Percentiles rank a stretch among this genome's conserved stretches.
phyloP scores from a whole-genome alignment of 2,329 filamentous ascomycete genomes.

The Claviceps capensis region DNA sequence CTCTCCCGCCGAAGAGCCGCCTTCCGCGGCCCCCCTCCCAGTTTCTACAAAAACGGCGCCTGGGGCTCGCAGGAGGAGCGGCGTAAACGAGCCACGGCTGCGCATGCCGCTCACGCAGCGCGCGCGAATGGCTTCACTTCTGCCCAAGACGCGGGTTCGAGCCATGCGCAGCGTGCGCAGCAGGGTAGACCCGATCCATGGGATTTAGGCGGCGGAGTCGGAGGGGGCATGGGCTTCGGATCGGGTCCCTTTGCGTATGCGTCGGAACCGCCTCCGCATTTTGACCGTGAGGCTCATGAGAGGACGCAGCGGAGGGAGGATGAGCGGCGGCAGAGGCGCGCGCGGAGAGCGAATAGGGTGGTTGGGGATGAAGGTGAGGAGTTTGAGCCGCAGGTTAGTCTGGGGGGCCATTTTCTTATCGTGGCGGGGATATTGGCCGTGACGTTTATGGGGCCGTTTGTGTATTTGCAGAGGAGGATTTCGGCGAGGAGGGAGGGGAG shows the following conservation, averaged over 20 bases:
- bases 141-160: background rate
- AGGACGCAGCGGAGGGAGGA: conserved; percentile 58
- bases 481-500: conserved; percentile 17
- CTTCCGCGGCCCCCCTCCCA: conserved; percentile 78
- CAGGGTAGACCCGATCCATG: too few relatives aligned
- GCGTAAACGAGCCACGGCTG: conserved; percentile 37
- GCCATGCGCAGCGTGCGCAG: background rate
- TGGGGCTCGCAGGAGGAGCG: conserved; percentile 56
- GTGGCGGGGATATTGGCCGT: conserved; percentile 33
- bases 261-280: conserved; percentile 46
- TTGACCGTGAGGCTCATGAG: conserved; percentile 60
- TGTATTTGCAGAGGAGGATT: conserved; percentile 25
- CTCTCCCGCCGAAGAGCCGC: conserved; percentile 61
- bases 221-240: conserved; percentile 44
- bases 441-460: conserved; percentile 31
- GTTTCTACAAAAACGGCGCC: conserved; percentile 71
- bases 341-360: conserved; percentile 20
- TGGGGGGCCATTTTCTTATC: conserved; percentile 34
- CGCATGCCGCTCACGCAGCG: background rate
- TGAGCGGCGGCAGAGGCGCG: conserved; percentile 19
- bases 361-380: conserved; percentile 24
- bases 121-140: background rate
- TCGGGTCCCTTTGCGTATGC: conserved; percentile 38
- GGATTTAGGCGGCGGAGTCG: too few relatives aligned
- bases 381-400: conserved; percentile 27